These are phyloP conservation scores for Backusella tarrabulga DNA, from an alignment of 192 early-diverging fungal species.

Conservation along the genomic window DNA sequence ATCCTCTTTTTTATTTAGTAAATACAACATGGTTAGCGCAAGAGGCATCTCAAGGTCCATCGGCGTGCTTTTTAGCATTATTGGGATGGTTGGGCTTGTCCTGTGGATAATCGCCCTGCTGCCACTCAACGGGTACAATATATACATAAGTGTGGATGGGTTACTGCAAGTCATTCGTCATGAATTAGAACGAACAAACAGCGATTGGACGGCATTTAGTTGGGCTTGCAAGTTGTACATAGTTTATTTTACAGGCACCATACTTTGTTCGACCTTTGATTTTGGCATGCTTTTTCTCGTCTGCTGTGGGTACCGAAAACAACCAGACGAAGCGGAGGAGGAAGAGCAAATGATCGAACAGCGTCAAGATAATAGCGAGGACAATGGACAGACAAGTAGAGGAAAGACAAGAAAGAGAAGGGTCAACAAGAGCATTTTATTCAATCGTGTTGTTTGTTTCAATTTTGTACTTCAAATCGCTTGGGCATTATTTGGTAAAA, in stretches of 20 bases:
- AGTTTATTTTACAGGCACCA: slow-evolving; percentile 12
- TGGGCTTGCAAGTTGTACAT: slow-evolving; percentile 10
- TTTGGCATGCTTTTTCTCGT: neutral
- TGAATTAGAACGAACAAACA: slow-evolving; percentile 1
- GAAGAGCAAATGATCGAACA: neutral
- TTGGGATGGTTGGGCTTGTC: slow-evolving; percentile 15
- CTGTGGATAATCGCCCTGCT: slow-evolving; percentile 1
- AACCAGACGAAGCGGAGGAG: neutral
- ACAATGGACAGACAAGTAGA: neutral
- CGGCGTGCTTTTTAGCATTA: neutral
- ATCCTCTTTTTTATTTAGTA: neutral
- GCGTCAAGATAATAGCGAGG: neutral
- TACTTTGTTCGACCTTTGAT: neutral
- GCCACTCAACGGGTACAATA: slow-evolving; percentile 18
- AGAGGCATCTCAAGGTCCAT: neutral
- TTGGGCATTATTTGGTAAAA: slow-evolving; percentile 16
- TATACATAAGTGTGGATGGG: neutral
- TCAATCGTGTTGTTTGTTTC: neutral
- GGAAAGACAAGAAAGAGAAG: neutral
- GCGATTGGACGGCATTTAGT: neutral
- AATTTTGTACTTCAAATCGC: slow-evolving; percentile 6
- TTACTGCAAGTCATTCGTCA: slow-evolving; percentile 1
- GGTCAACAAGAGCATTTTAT: neutral
- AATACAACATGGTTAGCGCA: neutral
- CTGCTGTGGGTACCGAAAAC: neutral